Percentiles rank a stretch among this genome's conserved stretches.
phyloP scores from a whole-genome alignment of 2,329 filamentous ascomycete genomes.

The Colletotrichum siamense region DNA sequence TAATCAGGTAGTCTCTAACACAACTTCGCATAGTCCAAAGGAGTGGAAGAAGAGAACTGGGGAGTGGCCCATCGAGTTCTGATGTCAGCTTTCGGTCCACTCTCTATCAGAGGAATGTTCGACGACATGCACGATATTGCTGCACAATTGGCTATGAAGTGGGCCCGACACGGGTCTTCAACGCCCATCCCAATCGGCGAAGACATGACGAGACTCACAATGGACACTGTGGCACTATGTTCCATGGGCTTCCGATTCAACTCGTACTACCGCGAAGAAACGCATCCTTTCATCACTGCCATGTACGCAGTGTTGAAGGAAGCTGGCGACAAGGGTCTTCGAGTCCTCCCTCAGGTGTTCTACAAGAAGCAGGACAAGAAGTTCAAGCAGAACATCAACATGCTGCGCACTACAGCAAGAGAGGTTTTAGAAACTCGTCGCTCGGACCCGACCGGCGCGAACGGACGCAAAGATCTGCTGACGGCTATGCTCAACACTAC shows the following conservation, averaged over 20 bases:
- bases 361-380: constrained; percentile 49
- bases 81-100: constrained; percentile 72
- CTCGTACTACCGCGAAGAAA: constrained; percentile 58
- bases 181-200: constrained; percentile 58
- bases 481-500: constrained; percentile 68
- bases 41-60: constrained; percentile 22
- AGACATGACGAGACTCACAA: constrained; percentile 67
- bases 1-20: background rate
- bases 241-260: constrained; percentile 66
- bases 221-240: constrained; percentile 68
- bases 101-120: constrained; percentile 67
- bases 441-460: constrained; percentile 53
- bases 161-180: constrained; percentile 47
- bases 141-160: constrained; percentile 58
- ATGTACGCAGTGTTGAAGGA: constrained; percentile 66
- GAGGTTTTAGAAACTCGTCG: constrained; percentile 68
- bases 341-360: constrained; percentile 50
- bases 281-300: constrained; percentile 46
- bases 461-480: constrained; percentile 63
- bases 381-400: constrained; percentile 55
- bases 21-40: background rate
- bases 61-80: constrained; percentile 67
- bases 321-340: constrained; percentile 54
- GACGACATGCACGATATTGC: constrained; percentile 58
- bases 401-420: constrained; percentile 55